A percentile compares a stretch with the other conserved stretches of the same genome.
Conservation (phyloP, 73 alveolate genomes). For the Paramecium pentaurelia region DNA sequence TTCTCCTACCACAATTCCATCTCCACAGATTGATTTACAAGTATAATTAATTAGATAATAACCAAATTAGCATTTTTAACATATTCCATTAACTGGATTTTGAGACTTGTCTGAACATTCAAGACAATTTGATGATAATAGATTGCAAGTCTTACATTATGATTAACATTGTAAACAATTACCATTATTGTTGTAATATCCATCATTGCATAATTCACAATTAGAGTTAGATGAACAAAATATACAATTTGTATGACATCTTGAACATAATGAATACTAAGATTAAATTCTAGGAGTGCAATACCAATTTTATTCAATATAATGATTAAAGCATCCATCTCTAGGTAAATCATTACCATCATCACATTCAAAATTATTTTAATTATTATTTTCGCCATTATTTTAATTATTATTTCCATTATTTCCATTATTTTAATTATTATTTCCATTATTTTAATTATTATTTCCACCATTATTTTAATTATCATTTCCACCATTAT, state of each 20-base stretch:
- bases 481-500: background rate
- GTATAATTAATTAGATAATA: background rate
- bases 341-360: background rate
- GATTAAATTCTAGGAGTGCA: background rate
- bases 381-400: background rate
- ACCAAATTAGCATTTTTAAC: background rate
- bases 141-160: background rate
- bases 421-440: background rate
- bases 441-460: background rate
- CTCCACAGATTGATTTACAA: conserved; percentile 64
- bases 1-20: conserved; percentile 48
- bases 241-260: background rate
- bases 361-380: background rate
- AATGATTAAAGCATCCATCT: background rate
- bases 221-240: background rate
- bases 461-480: background rate
- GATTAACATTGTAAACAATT: background rate
- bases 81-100: background rate
- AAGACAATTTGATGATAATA: background rate
- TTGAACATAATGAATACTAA: background rate
- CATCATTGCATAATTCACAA: conserved; percentile 2
- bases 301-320: background rate
- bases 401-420: background rate
- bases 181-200: background rate
- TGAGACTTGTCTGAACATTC: background rate